Percentiles rank a stretch among this genome's conserved stretches.
Conservation (phyloP, 2,329 filamentous ascomycete species). For the Claviceps fusiformis region DNA sequence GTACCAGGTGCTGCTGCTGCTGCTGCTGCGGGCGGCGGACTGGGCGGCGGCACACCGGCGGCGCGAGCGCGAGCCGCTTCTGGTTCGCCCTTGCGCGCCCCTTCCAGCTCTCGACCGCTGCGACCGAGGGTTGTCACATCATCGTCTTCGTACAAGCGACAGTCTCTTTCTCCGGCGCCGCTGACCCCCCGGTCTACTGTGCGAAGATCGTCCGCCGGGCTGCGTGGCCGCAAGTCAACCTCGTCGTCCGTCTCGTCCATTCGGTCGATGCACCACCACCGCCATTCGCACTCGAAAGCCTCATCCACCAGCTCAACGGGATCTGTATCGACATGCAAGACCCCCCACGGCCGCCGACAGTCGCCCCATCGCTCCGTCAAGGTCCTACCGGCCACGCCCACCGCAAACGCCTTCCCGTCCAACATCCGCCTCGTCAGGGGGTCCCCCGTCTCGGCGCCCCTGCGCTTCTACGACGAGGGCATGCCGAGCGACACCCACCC, state of each 20-base stretch:
- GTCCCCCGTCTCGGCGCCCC: slow-evolving; percentile 34
- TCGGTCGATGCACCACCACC: slow-evolving; percentile 76
- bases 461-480: slow-evolving; percentile 44
- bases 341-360: slow-evolving; percentile 47
- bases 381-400: slow-evolving; percentile 84
- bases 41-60: slow-evolving; percentile 3
- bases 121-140: slow-evolving; percentile 17
- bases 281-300: slow-evolving; percentile 83
- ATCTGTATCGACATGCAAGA: slow-evolving; percentile 57
- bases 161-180: slow-evolving; percentile 75
- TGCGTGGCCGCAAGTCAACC: slow-evolving; percentile 87
- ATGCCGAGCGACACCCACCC: slow-evolving; percentile 28
- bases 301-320: slow-evolving; percentile 80
- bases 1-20: slow-evolving; percentile 7
- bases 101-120: slow-evolving; percentile 16
- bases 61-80: slow-evolving; percentile 12
- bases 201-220: slow-evolving; percentile 66
- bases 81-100: slow-evolving; percentile 9
- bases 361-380: slow-evolving; percentile 87
- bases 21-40: too few relatives aligned
- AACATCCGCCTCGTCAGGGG: slow-evolving; percentile 72
- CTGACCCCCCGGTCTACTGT: slow-evolving; percentile 80
- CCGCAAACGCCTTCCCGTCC: slow-evolving; percentile 59
- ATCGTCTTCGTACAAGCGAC: slow-evolving; percentile 46
- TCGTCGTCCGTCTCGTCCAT: slow-evolving; percentile 91